A percentile compares a stretch with the other conserved stretches of the same genome.
Evolutionary conservation across 495 filamentous ascomycete species (phyloP).

Genomic region (Tuber brumale): DNA sequence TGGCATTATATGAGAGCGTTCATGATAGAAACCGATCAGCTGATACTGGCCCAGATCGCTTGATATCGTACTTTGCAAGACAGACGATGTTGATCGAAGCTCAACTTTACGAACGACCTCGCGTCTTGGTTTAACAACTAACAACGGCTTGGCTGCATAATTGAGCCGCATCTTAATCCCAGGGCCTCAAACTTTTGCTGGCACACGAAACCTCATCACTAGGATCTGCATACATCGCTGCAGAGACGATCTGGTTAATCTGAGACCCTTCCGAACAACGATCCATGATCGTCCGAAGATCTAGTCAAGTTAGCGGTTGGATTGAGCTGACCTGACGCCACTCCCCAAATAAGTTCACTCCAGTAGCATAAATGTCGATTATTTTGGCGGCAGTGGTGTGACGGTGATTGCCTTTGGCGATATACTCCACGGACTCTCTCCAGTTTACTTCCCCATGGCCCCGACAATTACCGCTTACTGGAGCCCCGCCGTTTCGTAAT

Average conservation of each 20-base stretch:
- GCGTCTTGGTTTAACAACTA: background rate
- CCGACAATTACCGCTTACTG: background rate
- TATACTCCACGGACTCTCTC: background rate
- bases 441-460: background rate
- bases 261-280: conserved; percentile 1
- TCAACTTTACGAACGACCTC: background rate
- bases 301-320: background rate
- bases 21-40: background rate
- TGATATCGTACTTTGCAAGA: background rate
- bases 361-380: background rate
- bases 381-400: background rate
- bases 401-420: background rate
- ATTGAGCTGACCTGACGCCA: background rate
- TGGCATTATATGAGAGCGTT: background rate
- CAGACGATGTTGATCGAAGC: background rate
- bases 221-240: background rate
- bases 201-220: background rate
- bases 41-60: background rate
- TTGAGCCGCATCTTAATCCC: background rate
- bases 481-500: background rate
- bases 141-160: background rate
- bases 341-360: background rate
- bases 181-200: background rate
- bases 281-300: background rate
- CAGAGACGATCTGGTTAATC: background rate